Evolutionary conservation across 108 stramenopile species (phyloP), one percentile per base, ranked within the genome.

Genomic region (Aurantiochytrium sp.): DNA sequence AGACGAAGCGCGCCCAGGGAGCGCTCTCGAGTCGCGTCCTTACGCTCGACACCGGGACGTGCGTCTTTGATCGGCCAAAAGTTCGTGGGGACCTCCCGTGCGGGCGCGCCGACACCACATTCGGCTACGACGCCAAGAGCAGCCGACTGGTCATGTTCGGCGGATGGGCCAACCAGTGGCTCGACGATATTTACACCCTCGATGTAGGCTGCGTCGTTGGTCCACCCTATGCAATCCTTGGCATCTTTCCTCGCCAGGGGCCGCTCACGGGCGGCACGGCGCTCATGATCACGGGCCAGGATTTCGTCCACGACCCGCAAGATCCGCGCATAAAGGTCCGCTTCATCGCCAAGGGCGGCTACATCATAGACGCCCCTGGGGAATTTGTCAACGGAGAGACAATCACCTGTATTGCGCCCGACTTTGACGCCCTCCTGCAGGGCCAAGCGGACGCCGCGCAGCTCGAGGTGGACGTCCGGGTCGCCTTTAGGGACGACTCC

Each of bases 81-180:
- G 68, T 88, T 17, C 68, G 50, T 17, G 96, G 94, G 3, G 55
- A 55, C 34, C 32, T 90, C 15, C 95, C 96, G 15, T 68, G 89
- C 27, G 91, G 94, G 22, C 92, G 96, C 4, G 89, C 94, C 15
- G 94, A 95, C 89, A 88, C 94, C 17, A 86, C 91, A 54, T 93
- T 94, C 37, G 88, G 90, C 48, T 94, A 94, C 85, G 93, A 92
- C 34, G 65, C 68, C 73, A 87, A 88, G 12, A 89, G 88, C 42
- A 92, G 93, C 3, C 87, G 88, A 10, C 55, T 96, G 27, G 59
- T 95, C 52, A 39, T 95, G 22, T 96, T 94, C 86, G 95, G 95
- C 37, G 95, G 95, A 37, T 96, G 95, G 95, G 93, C 93, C 8
- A 93, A 93, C 69, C 86, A 89, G 12, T 96, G 95, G 95, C 93